Percentiles rank a stretch among this genome's conserved stretches.
Evolutionary conservation across 2,329 filamentous ascomycete genomes (phyloP).

Genomic region (Pezicula neosporulosa): DNA sequence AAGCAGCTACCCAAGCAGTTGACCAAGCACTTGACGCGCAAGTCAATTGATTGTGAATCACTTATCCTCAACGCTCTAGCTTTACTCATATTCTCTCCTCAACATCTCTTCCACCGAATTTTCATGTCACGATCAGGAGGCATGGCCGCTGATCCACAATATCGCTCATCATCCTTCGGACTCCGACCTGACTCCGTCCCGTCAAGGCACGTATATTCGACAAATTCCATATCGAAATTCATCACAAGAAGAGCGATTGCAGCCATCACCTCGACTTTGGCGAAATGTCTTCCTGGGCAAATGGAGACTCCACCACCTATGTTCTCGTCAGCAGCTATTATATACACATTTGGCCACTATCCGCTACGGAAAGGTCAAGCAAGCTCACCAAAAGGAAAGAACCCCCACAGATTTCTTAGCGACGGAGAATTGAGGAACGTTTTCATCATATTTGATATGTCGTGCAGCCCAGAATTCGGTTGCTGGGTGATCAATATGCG

Average conservation of each 20-base stretch:
- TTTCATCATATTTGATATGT: slow-evolving; percentile 1
- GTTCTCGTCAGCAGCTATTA: no score
- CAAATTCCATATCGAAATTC: slow-evolving; percentile 7
- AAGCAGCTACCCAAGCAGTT: no score
- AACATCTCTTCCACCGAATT: slow-evolving; percentile 4
- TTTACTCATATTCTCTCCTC: neutral
- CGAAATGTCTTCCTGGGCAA: slow-evolving; percentile 8
- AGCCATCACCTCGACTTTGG: slow-evolving; percentile 7
- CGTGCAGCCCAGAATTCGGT: slow-evolving; percentile 7
- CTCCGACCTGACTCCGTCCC: slow-evolving; percentile 1
- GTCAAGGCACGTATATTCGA: slow-evolving; percentile 2
- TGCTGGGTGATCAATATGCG: slow-evolving; percentile 1
- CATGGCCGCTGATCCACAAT: slow-evolving; percentile 5
- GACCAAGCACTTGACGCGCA: no score
- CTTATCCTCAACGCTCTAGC: no score
- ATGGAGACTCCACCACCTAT: slow-evolving; percentile 6
- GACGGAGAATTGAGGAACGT: neutral
- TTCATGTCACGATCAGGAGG: slow-evolving; percentile 8
- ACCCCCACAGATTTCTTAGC: neutral
- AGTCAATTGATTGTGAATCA: no score
- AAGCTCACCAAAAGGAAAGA: slow-evolving; percentile 2
- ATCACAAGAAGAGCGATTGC: slow-evolving; percentile 2
- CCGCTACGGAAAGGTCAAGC: neutral
- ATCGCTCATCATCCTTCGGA: slow-evolving; percentile 2
- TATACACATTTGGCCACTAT: neutral